A percentile compares a stretch with the other conserved stretches of the same genome.
These are phyloP conservation scores for Lachancea thermotolerans DNA, from an alignment of 805 yeast genomes.

Conservation along the genomic window DNA sequence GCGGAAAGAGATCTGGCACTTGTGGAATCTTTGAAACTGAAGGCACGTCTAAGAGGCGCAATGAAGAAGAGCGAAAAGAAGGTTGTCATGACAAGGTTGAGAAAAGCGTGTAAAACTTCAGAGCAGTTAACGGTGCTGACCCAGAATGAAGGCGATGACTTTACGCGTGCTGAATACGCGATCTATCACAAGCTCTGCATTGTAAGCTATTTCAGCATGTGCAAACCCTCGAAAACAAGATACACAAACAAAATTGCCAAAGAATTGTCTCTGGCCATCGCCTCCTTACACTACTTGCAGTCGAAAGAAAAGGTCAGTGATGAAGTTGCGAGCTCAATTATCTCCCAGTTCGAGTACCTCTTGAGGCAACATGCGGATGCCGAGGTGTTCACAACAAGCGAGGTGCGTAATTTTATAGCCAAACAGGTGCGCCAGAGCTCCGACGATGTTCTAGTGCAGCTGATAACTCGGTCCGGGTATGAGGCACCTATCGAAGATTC, in stretches of 20 bases:
- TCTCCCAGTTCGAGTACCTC: conserved; percentile 25
- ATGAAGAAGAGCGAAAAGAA: conserved; percentile 33
- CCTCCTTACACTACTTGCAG: conserved; percentile 19
- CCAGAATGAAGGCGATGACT: conserved; percentile 34
- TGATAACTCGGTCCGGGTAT: conserved; percentile 32
- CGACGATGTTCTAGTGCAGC: conserved; percentile 33
- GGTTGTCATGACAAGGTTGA: conserved; percentile 58
- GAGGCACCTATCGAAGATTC: conserved; percentile 26
- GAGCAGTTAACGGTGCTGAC: conserved; percentile 39
- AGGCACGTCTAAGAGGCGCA: conserved; percentile 24
- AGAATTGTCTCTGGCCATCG: conserved; percentile 22
- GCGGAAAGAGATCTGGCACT: conserved; percentile 61
- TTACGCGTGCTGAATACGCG: conserved; percentile 33
- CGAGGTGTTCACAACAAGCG: conserved; percentile 17
- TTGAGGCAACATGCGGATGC: conserved; percentile 25
- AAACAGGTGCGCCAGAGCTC: conserved; percentile 11
- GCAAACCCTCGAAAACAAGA: conserved; percentile 23
- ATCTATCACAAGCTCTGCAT: conserved; percentile 43
- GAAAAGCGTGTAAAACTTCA: conserved; percentile 47
- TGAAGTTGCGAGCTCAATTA: conserved; percentile 17
- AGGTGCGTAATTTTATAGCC: conserved; percentile 20
- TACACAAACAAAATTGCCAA: conserved; percentile 17
- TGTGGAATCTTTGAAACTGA: conserved; percentile 25
- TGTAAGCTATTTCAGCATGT: conserved; percentile 35
- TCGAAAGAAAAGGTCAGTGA: conserved; percentile 13